Conservation (phyloP, 129 eudicot species). For the Sambucus nigra region DNA sequence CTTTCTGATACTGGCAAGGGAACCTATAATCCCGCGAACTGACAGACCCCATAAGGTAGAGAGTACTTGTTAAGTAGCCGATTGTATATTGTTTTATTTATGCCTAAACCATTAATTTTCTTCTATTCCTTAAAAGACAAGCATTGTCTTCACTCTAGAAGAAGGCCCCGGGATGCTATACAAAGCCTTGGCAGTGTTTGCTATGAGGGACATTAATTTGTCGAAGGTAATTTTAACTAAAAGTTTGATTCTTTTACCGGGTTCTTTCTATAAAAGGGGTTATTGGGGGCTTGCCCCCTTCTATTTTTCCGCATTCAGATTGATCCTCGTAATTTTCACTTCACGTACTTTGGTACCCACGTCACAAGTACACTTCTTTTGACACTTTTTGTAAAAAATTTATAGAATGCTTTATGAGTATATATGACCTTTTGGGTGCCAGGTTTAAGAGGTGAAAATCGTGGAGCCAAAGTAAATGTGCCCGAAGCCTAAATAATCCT, state of each 20-base stretch:
- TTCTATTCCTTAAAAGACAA: constrained; percentile 39
- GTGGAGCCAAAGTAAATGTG: no score
- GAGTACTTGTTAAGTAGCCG: background rate
- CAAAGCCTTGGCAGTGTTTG: constrained; percentile 91
- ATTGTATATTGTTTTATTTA: constrained; percentile 1
- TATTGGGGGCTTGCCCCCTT: background rate
- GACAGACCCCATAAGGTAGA: constrained; percentile 69
- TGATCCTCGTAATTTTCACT: no score
- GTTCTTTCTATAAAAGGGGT: background rate
- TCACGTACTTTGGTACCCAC: no score
- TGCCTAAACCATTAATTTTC: background rate
- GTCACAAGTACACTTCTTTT: no score
- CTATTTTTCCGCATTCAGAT: no score
- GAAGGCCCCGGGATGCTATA: constrained; percentile 90
- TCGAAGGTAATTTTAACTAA: constrained; percentile 40
- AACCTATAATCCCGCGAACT: constrained; percentile 71
- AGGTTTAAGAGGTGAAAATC: no score
- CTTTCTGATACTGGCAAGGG: constrained; percentile 75
- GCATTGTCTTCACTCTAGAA: constrained; percentile 81
- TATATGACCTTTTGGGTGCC: no score
- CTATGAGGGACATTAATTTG: constrained; percentile 60
- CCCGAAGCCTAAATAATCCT: no score
- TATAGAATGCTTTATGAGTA: no score
- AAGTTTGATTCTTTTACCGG: background rate
- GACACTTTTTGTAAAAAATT: no score